Evolutionary conservation across 768 basidiomycete genomes (phyloP).

Genomic region (Kwoniella botswanensis): DNA sequence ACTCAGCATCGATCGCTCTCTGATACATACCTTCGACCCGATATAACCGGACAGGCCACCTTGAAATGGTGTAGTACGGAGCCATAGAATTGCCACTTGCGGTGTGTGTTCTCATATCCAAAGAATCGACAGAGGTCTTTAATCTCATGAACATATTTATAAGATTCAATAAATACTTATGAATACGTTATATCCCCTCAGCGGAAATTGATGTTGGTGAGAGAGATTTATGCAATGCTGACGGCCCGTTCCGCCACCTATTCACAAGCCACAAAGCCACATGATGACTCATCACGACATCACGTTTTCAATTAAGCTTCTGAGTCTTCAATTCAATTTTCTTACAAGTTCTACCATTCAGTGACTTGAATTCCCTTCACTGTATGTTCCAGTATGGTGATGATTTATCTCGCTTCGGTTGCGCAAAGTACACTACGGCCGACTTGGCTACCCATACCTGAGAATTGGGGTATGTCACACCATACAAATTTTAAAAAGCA

Average conservation of each 20-base stretch:
- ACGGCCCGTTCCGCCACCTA: not conserved
- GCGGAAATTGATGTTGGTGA: not conserved
- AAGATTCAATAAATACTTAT: not conserved
- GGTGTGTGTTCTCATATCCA: too few species aligned
- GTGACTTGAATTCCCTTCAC: not conserved
- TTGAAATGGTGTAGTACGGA: too few species aligned
- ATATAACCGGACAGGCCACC: too few species aligned
- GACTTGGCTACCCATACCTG: not conserved
- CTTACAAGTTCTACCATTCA: not conserved
- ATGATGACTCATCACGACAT: too few species aligned
- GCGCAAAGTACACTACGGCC: not conserved
- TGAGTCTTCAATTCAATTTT: not conserved
- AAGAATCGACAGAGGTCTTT: not conserved
- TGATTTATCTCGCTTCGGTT: not conserved
- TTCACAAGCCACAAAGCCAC: slow-evolving; percentile 2
- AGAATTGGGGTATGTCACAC: not conserved
- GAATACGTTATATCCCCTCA: not conserved
- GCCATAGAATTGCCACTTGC: not conserved
- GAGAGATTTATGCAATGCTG: not conserved
- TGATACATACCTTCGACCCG: too few species aligned
- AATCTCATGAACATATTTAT: not conserved
- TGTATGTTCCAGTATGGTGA: too few species aligned
- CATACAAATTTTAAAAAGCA: too few species aligned
- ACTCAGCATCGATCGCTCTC: too few species aligned
- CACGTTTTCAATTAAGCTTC: slow-evolving; percentile 2